Evolutionary conservation across 305 asterid species (phyloP).

Genomic region (Fraxinus nigra): DNA sequence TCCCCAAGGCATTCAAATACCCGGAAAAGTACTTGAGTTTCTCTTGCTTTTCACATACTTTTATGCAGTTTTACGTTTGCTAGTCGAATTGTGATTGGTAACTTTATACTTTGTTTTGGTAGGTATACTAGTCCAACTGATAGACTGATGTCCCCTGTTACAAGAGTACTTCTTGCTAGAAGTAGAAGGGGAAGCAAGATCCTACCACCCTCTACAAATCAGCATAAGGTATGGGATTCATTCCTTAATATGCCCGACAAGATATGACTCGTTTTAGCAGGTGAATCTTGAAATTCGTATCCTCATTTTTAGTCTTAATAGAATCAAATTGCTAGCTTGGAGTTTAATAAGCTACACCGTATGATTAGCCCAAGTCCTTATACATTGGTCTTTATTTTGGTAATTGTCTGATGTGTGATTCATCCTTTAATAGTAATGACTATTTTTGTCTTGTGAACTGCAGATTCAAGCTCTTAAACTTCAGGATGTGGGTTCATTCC

Average conservation of each 20-base stretch:
- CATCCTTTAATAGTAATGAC: background rate
- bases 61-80: background rate
- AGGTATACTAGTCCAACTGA: conserved; percentile 92
- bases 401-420: too few relatives aligned
- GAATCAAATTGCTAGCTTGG: too few relatives aligned
- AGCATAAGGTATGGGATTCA: conserved; percentile 32
- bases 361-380: background rate
- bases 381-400: background rate
- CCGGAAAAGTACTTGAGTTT: conserved; percentile 53
- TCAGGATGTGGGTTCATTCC: conserved; percentile 20
- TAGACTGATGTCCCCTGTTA: conserved; percentile 78
- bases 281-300: background rate
- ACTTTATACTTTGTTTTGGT: background rate
- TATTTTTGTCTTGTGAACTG: background rate
- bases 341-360: background rate
- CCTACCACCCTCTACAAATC: conserved; percentile 54
- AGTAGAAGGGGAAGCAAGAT: conserved; percentile 45
- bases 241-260: background rate
- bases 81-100: background rate
- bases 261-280: background rate
- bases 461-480: conserved; percentile 32
- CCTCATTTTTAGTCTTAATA: background rate
- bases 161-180: conserved; percentile 70
- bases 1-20: conserved; percentile 73
- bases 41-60: background rate